Evolutionary conservation across 805 yeast genomes (phyloP).

Genomic region (Candida loeiensis): DNA sequence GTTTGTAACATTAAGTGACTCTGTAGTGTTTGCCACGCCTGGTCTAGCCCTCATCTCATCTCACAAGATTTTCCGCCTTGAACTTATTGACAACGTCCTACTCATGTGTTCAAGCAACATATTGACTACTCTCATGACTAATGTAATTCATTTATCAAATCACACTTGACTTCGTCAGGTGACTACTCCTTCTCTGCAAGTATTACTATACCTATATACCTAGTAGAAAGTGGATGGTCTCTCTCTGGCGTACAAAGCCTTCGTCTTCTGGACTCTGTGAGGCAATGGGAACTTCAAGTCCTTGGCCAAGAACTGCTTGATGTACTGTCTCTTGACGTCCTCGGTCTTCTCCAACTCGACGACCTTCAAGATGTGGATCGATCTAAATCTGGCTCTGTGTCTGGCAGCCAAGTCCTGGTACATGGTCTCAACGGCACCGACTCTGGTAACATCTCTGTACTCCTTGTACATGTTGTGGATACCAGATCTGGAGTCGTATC

Average conservation of each 20-base stretch:
- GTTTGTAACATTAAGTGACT: no score
- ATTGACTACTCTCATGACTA: no score
- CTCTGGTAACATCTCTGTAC: conserved; percentile 99
- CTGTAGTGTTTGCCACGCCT: no score
- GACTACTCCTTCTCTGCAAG: background rate
- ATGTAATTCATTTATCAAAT: no score
- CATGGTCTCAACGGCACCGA: conserved; percentile 96
- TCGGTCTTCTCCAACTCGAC: conserved; percentile 97
- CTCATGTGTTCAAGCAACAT: no score
- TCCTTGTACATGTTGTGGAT: conserved; percentile 99
- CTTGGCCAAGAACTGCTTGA: conserved; percentile 92
- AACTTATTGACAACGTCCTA: no score
- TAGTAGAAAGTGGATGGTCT: conserved; percentile 98
- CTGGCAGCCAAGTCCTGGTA: conserved; percentile 99
- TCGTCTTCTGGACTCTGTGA: conserved; percentile 95
- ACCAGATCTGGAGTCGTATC: conserved; percentile 99
- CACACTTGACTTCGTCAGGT: background rate
- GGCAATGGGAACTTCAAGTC: conserved; percentile 99
- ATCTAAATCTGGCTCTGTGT: conserved; percentile 99
- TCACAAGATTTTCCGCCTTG: no score
- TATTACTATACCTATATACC: conserved; percentile 18
- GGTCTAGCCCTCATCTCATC: no score
- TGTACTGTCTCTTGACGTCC: conserved; percentile 99
- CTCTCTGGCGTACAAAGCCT: conserved; percentile 82
- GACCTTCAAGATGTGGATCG: conserved; percentile 98